Evolutionary conservation across 441 rosid genomes (phyloP).

Genomic region (Croton setiger): DNA sequence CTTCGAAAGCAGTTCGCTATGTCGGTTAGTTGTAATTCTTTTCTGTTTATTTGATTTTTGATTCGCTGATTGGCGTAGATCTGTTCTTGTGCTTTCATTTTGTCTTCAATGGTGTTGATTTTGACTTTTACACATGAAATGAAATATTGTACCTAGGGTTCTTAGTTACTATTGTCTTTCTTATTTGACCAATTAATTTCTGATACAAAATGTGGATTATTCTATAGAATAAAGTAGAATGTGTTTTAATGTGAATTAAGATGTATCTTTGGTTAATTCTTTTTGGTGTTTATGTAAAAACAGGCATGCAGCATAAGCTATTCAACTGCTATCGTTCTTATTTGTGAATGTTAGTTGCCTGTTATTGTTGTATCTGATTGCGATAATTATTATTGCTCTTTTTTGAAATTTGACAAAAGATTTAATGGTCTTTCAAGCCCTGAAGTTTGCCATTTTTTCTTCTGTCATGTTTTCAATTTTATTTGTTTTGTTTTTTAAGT

Average conservation of each 20-base stretch:
- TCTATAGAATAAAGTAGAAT: neutral
- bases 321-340: too few relatives aligned
- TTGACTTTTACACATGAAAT: neutral
- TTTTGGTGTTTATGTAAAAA: neutral
- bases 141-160: neutral
- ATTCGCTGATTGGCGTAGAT: conserved; percentile 5
- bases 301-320: neutral
- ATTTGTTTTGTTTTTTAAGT: neutral
- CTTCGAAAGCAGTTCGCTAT: conserved; percentile 5
- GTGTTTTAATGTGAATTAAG: neutral
- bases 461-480: neutral
- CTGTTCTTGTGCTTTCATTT: neutral
- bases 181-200: neutral
- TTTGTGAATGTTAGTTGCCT: neutral
- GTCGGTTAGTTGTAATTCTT: conserved; percentile 13
- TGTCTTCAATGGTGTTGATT: neutral
- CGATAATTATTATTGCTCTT: neutral
- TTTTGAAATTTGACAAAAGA: neutral
- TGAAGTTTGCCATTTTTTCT: neutral
- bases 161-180: neutral
- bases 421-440: neutral
- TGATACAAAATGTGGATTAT: neutral
- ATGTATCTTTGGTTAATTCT: neutral
- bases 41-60: neutral
- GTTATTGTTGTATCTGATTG: neutral